A percentile compares a stretch with the other conserved stretches of the same genome.
Evolutionary conservation across 306 rosid species (phyloP).

Genomic region (Prunus persica): Prunus_persica_NCBIv2 NC_034013.1:13208001-13208500

Average conservation of each 20-base stretch:
- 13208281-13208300: too few species aligned
- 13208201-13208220: slow-evolving; percentile 62
- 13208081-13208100: slow-evolving; percentile 75
- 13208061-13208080: slow-evolving; percentile 81
- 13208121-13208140: neutral
- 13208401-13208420: slow-evolving; percentile 66
- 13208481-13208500: neutral
- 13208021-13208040: slow-evolving; percentile 70
- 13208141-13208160: neutral
- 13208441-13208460: slow-evolving; percentile 70
- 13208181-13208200: slow-evolving; percentile 81
- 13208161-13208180: slow-evolving; percentile 25
- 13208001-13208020: slow-evolving; percentile 69
- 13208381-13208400: slow-evolving; percentile 91
- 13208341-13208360: too few species aligned
- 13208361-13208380: neutral
- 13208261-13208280: slow-evolving; percentile 34
- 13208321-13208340: neutral
- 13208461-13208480: slow-evolving; percentile 65
- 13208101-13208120: slow-evolving; percentile 36
- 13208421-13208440: slow-evolving; percentile 44
- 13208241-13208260: slow-evolving; percentile 80
- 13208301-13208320: neutral
- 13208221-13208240: slow-evolving; percentile 66
- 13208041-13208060: slow-evolving; percentile 94